Evolutionary conservation across 495 filamentous ascomycete genomes (phyloP), one percentile per base, ranked within the genome.

Genomic region (Penicillium arizonense): DNA sequence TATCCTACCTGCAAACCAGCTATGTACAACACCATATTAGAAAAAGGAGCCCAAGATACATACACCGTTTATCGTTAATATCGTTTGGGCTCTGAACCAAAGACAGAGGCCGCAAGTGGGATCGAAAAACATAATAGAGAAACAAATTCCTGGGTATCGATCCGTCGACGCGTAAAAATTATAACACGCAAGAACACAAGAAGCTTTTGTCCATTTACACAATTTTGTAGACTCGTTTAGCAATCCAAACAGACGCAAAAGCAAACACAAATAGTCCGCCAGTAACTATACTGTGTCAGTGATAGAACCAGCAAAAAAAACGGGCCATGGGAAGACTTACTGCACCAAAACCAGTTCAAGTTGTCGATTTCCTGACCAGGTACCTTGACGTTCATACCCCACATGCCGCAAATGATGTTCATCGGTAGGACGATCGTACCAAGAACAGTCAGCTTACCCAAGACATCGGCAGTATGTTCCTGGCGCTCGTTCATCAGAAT

Each of bases 301-400:
- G 43, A 53, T 55, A 58, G 49, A 39, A 42, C 28, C 0, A 9
- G 18, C 8, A 44, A 16, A 9, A 42, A 32, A 44, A 32, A 42
- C 18, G 1, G 18, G 18, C 39, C 23, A 51, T 30, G n/a, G 30
- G 28, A 49, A 44, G 18, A 65, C 77, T 49, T 74, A 82, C 79
- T 82, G 16, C 74, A 80, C 74, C 76, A 86, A 56, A 87, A 87
- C 84, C 84, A 87, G 40, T 67, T 69, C 47, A 86, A 56, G 56
- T 75, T 82, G 38, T 85, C 82, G 39, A 79, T 67, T 28, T 88
- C 86, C 65, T 97, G 93, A 2, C 92, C 90, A 0, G 94, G 94
- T 0, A 98, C 93, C 72, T 88, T 87, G 7, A 96, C 90, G 75
- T 98, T 98, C 94, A 97, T 97, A 32, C 94, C 94, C 88, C 94